Conservation (phyloP, 345 rosid species). For the Balakata baccata region DNA sequence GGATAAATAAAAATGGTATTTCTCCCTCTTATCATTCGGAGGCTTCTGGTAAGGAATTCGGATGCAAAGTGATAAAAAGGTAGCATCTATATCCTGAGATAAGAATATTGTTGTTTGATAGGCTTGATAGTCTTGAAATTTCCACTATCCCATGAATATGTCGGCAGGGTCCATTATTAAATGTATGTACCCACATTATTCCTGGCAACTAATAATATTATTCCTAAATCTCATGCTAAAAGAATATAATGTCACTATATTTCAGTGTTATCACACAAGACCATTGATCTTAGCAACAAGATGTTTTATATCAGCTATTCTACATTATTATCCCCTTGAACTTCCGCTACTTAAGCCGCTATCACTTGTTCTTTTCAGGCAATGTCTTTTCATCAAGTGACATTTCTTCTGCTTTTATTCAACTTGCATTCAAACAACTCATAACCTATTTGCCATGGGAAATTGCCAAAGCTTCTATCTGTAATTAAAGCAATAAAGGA, state of each 20-base stretch:
- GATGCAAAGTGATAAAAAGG: background rate
- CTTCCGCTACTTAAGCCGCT: background rate
- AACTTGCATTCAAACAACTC: background rate
- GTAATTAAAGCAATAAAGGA: background rate
- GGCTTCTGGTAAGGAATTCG: no score
- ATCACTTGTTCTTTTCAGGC: background rate
- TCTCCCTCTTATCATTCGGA: no score
- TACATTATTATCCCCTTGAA: background rate
- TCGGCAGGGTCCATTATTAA: background rate
- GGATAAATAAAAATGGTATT: background rate
- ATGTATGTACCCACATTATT: background rate
- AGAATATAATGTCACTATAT: background rate
- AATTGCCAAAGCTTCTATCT: no score
- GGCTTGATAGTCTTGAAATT: background rate
- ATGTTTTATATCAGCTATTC: background rate
- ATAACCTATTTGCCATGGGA: no score
- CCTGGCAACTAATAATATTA: no score
- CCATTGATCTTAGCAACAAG: background rate
- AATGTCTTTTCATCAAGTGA: background rate
- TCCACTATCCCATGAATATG: background rate
- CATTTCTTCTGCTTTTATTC: background rate
- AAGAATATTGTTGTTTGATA: background rate
- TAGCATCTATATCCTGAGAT: constrained; percentile 1
- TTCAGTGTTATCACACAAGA: background rate
- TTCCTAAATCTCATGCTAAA: background rate